Percentiles rank a stretch among this genome's conserved stretches.
Evolutionary conservation across 2,329 filamentous ascomycete genomes (phyloP).

Genomic region (Cytospora paraplurivora): DNA sequence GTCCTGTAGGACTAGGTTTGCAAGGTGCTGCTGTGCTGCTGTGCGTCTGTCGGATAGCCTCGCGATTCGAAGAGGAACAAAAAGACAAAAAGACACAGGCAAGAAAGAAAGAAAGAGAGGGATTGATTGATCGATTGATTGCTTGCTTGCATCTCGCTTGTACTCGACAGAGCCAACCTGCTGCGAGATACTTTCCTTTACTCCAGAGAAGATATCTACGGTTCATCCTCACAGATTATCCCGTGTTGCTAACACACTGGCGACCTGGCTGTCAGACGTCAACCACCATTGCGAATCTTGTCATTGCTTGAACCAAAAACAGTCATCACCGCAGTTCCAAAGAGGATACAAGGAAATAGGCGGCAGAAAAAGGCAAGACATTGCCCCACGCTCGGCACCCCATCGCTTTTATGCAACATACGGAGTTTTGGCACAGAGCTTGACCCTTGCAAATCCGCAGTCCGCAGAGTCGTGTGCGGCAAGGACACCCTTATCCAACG

Average conservation of each 20-base stretch:
- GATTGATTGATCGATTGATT: background rate
- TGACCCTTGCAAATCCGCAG: slow-evolving; percentile 24
- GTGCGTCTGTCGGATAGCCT: background rate
- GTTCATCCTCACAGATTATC: background rate
- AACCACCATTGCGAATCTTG: background rate
- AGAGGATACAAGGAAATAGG: background rate
- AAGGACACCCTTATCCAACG: slow-evolving; percentile 32
- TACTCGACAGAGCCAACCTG: slow-evolving; percentile 3
- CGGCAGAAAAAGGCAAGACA: background rate
- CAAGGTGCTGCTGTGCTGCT: background rate
- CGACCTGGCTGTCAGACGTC: background rate
- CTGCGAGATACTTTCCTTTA: slow-evolving; percentile 2
- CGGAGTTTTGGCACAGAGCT: slow-evolving; percentile 22
- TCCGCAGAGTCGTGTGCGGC: slow-evolving; percentile 7
- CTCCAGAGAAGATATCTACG: background rate
- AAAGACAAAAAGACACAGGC: no score
- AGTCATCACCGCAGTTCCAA: slow-evolving; percentile 4
- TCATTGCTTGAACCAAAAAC: background rate
- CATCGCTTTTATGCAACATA: slow-evolving; percentile 15
- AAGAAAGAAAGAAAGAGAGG: background rate
- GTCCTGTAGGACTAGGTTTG: background rate
- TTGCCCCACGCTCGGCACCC: slow-evolving; percentile 9
- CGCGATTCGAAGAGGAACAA: background rate
- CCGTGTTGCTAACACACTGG: background rate
- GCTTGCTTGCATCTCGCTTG: slow-evolving; percentile 9